Evolutionary conservation across 2,329 filamentous ascomycete genomes (phyloP).

Genomic region (Colletotrichum destructivum): DNA sequence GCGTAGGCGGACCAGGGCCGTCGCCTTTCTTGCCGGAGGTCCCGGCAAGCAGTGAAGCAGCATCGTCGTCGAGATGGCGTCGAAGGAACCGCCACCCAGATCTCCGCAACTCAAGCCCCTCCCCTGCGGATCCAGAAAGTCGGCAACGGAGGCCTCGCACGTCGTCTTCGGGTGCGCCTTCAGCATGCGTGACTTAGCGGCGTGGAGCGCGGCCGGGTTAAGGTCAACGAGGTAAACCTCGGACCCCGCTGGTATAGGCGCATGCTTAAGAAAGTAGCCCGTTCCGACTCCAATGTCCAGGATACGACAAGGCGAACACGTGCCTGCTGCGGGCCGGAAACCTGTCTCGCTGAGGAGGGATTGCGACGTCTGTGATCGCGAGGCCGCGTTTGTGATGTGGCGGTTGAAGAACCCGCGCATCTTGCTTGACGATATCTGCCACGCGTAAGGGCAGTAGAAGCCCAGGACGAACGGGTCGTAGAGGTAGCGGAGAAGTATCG

Average conservation of each 20-base stretch:
- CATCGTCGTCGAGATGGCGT: conserved; percentile 28
- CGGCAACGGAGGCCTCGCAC: conserved; percentile 24
- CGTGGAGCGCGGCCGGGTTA: conserved; percentile 22
- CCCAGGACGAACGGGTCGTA: conserved; percentile 53
- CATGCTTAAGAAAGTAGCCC: conserved; percentile 51
- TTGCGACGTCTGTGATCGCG: conserved; percentile 50
- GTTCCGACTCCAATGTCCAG: conserved; percentile 57
- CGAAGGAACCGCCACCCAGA: conserved; percentile 12
- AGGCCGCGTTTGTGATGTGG: conserved; percentile 47
- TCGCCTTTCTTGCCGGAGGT: conserved; percentile 42
- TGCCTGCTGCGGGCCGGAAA: background rate
- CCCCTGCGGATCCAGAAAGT: conserved; percentile 17
- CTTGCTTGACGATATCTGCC: conserved; percentile 44
- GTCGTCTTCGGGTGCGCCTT: conserved; percentile 11
- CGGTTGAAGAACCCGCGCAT: conserved; percentile 43
- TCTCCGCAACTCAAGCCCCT: conserved; percentile 8
- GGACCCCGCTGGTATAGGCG: background rate
- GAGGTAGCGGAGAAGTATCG: conserved; percentile 34
- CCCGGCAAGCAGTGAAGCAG: conserved; percentile 49
- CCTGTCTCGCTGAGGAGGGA: background rate
- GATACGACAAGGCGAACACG: conserved; percentile 44
- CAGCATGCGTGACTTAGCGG: conserved; percentile 19
- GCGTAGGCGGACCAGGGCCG: conserved; percentile 32
- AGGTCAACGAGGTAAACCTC: conserved; percentile 16
- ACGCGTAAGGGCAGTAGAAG: conserved; percentile 53